Percentiles rank a stretch among this genome's conserved stretches.
Evolutionary conservation across 257 asterid species (phyloP).

Genomic region (Primulina tabacum): DNA sequence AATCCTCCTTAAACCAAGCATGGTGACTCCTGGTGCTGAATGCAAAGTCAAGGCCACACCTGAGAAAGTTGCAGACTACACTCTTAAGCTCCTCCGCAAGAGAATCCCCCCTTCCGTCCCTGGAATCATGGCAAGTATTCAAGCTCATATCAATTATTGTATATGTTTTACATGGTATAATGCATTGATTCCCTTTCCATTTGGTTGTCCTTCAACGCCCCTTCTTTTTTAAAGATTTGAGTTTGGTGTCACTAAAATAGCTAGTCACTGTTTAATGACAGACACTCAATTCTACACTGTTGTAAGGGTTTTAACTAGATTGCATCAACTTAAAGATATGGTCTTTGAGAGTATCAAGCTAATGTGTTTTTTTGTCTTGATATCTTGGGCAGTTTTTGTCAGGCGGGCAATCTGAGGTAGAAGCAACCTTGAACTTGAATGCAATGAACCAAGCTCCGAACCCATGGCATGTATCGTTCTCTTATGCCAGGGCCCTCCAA

Average conservation of each 20-base stretch:
- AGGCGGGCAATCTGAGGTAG: constrained; percentile 83
- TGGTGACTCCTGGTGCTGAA: constrained; percentile 66
- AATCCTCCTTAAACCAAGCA: constrained; percentile 58
- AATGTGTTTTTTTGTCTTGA: background rate
- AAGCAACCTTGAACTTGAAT: constrained; percentile 71
- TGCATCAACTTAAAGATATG: background rate
- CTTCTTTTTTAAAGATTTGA: background rate
- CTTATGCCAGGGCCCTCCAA: constrained; percentile 75
- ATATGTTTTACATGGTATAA: background rate
- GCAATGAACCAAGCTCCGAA: constrained; percentile 81
- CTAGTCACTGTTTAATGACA: background rate
- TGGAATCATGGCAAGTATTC: constrained; percentile 54
- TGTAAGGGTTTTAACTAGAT: too few relatives aligned
- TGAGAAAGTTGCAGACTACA: constrained; percentile 41
- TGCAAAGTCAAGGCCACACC: constrained; percentile 28
- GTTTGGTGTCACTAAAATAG: background rate
- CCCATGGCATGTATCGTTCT: constrained; percentile 83
- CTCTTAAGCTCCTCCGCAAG: constrained; percentile 33
- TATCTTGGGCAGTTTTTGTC: constrained; percentile 55
- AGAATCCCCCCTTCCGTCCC: constrained; percentile 41
- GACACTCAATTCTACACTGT: background rate
- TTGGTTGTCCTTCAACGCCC: background rate
- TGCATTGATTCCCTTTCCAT: background rate
- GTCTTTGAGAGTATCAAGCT: background rate
- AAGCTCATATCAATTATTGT: background rate